Conservation (phyloP, 495 filamentous ascomycete genomes). For the Lasiosphaeria miniovina region DNA sequence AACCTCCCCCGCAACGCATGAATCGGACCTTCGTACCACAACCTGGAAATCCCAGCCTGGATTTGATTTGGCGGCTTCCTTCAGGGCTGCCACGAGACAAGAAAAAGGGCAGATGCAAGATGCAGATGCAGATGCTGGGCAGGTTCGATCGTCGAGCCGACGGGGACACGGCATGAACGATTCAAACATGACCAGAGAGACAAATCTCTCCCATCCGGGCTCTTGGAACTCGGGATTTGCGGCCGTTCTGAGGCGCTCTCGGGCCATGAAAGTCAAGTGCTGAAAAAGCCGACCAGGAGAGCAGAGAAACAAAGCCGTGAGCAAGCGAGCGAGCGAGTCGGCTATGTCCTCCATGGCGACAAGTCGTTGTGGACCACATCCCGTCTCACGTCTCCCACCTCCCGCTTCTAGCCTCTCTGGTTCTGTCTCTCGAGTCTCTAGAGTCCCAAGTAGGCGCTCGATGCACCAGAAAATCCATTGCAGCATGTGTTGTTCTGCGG, state of each 20-base stretch:
- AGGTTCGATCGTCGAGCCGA: conserved; percentile 13
- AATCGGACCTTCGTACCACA: conserved; percentile 11
- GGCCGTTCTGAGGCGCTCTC: neutral
- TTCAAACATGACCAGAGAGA: conserved; percentile 5
- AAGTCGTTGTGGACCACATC: conserved; percentile 3
- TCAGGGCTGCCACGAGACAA: neutral
- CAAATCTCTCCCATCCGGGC: conserved; percentile 1
- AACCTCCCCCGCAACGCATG: conserved; percentile 16
- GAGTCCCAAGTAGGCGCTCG: neutral
- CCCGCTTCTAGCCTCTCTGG: neutral
- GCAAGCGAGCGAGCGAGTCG: neutral
- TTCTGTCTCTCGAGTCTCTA: too few species aligned
- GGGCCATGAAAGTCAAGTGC: neutral
- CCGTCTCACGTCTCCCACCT: neutral
- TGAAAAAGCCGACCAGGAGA: neutral
- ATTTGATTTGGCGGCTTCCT: neutral
- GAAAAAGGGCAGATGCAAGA: neutral
- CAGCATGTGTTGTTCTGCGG: neutral
- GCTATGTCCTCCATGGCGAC: neutral
- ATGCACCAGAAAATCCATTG: neutral
- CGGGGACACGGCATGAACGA: conserved; percentile 20
- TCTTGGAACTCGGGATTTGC: neutral
- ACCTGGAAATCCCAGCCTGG: neutral
- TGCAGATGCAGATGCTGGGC: neutral
- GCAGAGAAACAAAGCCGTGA: neutral